These are phyloP conservation scores for Parmelia sp. DNA, from an alignment of 495 filamentous ascomycete species.

Conservation along the genomic window DNA sequence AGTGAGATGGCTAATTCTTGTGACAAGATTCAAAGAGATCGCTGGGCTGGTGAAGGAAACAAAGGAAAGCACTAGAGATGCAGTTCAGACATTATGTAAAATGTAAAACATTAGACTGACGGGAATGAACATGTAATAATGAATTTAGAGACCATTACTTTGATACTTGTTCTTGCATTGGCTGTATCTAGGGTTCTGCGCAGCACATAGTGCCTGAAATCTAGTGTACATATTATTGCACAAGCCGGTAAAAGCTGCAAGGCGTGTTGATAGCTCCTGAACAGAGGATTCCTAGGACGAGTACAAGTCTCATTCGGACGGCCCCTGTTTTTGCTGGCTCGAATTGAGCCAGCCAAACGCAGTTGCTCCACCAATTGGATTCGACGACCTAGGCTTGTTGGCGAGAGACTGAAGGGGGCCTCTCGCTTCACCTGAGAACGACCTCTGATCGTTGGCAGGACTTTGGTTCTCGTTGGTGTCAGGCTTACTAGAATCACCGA, in stretches of 20 bases:
- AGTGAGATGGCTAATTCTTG: constrained; percentile 5
- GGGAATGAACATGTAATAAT: not conserved
- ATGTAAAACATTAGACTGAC: constrained; percentile 39
- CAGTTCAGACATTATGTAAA: constrained; percentile 60
- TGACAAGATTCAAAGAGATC: constrained; percentile 56
- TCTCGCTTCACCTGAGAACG: constrained; percentile 27
- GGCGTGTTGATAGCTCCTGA: constrained; percentile 1
- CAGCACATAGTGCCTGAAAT: not conserved
- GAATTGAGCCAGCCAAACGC: constrained; percentile 90
- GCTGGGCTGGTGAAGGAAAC: constrained; percentile 74
- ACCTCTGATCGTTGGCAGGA: constrained; percentile 27
- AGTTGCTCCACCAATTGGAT: constrained; percentile 86
- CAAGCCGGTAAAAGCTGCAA: constrained; percentile 11
- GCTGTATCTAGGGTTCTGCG: not conserved
- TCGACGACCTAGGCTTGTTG: constrained; percentile 53
- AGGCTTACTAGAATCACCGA: constrained; percentile 31
- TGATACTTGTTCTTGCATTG: not conserved
- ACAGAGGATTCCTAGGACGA: not conserved
- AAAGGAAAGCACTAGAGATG: constrained; percentile 55
- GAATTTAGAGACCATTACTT: not conserved
- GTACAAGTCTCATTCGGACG: constrained; percentile 12
- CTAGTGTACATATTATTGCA: constrained; percentile 21
- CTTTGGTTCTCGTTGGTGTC: constrained; percentile 21
- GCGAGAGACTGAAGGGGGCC: constrained; percentile 30
- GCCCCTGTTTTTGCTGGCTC: constrained; percentile 25